Conservation (phyloP, 2,329 filamentous ascomycete species). For the Alternaria metachromatica region DNA sequence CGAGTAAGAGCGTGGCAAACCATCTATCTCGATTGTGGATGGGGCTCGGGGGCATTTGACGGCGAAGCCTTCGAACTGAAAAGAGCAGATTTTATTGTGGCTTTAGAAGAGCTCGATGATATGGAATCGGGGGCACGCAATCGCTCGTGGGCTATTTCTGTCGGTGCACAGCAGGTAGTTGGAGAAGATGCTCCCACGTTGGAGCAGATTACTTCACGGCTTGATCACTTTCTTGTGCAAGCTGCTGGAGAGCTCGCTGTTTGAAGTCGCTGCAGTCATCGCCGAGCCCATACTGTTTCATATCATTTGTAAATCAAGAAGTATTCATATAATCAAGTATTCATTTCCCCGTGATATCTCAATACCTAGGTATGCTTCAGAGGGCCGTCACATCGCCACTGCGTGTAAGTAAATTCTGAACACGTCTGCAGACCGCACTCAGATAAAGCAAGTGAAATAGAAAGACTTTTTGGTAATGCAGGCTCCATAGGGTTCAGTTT, state of each 20-base stretch:
- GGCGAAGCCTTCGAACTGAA: background rate
- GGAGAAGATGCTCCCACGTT: background rate
- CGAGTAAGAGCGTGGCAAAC: background rate
- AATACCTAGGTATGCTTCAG: background rate
- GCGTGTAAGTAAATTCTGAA: background rate
- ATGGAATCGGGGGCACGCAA: background rate
- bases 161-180: background rate
- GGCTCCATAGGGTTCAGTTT: background rate
- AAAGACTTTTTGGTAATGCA: background rate
- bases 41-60: background rate
- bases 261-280: background rate
- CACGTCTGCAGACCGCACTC: background rate
- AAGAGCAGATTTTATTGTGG: fast-evolving
- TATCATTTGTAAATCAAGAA: no score
- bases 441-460: background rate
- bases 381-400: background rate
- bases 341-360: no score
- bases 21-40: background rate
- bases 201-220: background rate
- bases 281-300: background rate
- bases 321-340: background rate
- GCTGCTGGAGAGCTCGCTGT: background rate
- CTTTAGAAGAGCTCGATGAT: background rate
- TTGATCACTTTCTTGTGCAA: background rate
- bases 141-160: background rate